These are phyloP conservation scores for Aspergillus sojae DNA, from an alignment of 2,329 filamentous ascomycete species.

Conservation along the genomic window DNA sequence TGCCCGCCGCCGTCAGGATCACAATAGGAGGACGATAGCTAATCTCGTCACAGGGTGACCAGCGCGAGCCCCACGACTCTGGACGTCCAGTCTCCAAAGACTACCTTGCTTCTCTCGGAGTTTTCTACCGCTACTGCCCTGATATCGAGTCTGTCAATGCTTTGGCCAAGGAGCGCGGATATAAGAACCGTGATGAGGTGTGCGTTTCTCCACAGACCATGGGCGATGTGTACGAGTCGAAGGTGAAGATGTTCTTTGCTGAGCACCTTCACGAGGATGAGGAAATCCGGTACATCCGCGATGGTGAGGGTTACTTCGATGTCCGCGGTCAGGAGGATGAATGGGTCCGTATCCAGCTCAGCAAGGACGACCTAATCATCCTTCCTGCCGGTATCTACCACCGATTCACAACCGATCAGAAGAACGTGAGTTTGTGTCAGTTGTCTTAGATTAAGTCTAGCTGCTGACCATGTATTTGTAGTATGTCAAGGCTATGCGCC, in stretches of 20 bases:
- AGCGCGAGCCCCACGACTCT: constrained; percentile 87
- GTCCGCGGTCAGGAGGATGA: constrained; percentile 79
- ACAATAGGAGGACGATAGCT: constrained; percentile 1
- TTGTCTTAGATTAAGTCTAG: constrained; percentile 5
- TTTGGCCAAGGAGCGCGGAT: constrained; percentile 74
- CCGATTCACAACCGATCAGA: constrained; percentile 90
- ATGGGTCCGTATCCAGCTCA: constrained; percentile 84
- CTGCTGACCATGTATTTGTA: constrained; percentile 42
- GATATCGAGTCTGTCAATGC: constrained; percentile 68
- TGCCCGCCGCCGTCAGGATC: neutral
- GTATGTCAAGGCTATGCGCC: constrained; percentile 93
- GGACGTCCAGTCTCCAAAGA: constrained; percentile 66
- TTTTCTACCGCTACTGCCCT: constrained; percentile 73
- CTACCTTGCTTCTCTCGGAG: constrained; percentile 74
- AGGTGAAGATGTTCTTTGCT: constrained; percentile 90
- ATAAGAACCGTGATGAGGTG: constrained; percentile 95
- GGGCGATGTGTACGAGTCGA: constrained; percentile 86
- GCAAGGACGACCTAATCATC: constrained; percentile 89
- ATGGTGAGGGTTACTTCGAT: constrained; percentile 89
- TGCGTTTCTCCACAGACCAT: constrained; percentile 83
- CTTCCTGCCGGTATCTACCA: constrained; percentile 95
- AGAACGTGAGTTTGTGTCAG: constrained; percentile 68
- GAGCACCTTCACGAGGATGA: constrained; percentile 98
- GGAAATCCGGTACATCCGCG: constrained; percentile 93
- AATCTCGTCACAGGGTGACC: constrained; percentile 74